Percentiles rank a stretch among this genome's conserved stretches.
phyloP scores from a whole-genome alignment of 352 stramenopile genomes.

The Phytophthora litchii region DNA sequence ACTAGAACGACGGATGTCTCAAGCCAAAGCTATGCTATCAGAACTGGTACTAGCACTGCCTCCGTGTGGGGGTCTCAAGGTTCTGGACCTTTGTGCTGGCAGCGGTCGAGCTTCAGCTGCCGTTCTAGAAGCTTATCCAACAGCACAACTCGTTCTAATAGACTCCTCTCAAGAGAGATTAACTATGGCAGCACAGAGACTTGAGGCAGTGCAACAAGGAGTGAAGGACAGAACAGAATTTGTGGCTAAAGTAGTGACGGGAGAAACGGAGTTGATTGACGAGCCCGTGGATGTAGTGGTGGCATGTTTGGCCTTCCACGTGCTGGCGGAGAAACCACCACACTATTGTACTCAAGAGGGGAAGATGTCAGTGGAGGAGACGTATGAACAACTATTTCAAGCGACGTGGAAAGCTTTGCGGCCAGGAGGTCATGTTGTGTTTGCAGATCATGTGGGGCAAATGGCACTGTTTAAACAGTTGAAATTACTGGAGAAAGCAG shows the following conservation, averaged over 20 bases:
- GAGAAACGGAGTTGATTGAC: conserved; percentile 24
- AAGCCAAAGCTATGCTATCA: conserved; percentile 63
- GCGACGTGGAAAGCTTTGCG: conserved; percentile 55
- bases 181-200: conserved; percentile 49
- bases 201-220: conserved; percentile 26
- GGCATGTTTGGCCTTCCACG: conserved; percentile 71
- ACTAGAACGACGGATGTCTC: conserved; percentile 57
- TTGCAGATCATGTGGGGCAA: conserved; percentile 79
- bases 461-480: conserved; percentile 70
- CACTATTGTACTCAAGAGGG: conserved; percentile 42
- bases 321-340: conserved; percentile 54
- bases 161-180: conserved; percentile 65
- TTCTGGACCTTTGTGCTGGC: conserved; percentile 73
- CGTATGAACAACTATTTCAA: conserved; percentile 65
- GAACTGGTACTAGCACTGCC: conserved; percentile 69
- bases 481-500: conserved; percentile 51
- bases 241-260: conserved; percentile 21
- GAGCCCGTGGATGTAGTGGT: conserved; percentile 62
- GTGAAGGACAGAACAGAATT: conserved; percentile 21
- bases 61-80: conserved; percentile 57
- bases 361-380: conserved; percentile 23
- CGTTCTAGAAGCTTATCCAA: conserved; percentile 68
- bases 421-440: conserved; percentile 67
- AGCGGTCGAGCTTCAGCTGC: conserved; percentile 62
- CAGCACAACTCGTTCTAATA: conserved; percentile 54